A percentile compares a stretch with the other conserved stretches of the same genome.
These are phyloP conservation scores for Spergularia bocconei DNA, from an alignment of 148 eudicot genomes.

Conservation along the genomic window DNA sequence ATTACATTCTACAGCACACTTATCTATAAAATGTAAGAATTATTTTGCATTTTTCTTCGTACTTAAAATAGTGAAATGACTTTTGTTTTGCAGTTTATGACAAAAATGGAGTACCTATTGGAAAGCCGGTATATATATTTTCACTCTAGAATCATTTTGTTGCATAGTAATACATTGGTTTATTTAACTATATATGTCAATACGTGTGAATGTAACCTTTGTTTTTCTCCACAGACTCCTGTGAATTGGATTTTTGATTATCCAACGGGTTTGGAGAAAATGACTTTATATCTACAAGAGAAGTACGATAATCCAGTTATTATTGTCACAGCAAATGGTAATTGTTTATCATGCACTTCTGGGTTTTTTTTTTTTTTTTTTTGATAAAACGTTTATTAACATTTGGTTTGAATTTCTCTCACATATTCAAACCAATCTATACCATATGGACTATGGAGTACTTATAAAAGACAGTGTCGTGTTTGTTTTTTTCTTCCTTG, in stretches of 20 bases:
- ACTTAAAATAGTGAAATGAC: neutral
- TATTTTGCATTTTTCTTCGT: too few species aligned
- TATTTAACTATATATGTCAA: too few species aligned
- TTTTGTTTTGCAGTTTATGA: neutral
- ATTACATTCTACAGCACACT: too few species aligned
- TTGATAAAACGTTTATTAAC: too few species aligned
- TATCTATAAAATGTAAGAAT: too few species aligned
- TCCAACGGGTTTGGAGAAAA: slow-evolving; percentile 5
- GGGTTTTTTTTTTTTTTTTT: neutral
- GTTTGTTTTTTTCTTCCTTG: neutral
- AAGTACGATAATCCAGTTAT: neutral
- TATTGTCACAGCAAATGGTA: slow-evolving; percentile 12
- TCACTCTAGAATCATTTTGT: neutral
- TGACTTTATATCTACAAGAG: neutral
- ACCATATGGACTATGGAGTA: too few species aligned
- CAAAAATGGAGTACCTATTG: neutral
- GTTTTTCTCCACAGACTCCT: neutral
- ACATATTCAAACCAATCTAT: too few species aligned
- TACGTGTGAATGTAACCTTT: too few species aligned
- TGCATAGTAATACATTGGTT: neutral
- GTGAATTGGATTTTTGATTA: neutral
- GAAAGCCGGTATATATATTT: slow-evolving; percentile 6
- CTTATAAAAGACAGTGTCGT: too few species aligned
- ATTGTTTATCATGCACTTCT: neutral
- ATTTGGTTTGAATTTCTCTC: too few species aligned